phyloP scores from a whole-genome alignment of 192 early-diverging fungal species.

The Powellomyces hirtus region DNA sequence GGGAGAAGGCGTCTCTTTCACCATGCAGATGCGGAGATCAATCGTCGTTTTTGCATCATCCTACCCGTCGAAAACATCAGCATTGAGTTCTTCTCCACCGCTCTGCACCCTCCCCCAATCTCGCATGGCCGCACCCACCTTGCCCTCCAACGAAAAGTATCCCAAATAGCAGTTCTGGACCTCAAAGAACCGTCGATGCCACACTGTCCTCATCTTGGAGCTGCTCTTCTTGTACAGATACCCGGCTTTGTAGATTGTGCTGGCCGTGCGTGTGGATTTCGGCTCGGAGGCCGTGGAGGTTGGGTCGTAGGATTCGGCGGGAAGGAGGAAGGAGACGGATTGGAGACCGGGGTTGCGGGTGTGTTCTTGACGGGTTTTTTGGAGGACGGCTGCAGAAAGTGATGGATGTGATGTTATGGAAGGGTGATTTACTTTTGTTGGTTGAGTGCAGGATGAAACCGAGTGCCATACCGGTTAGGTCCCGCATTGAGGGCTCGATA shows the following conservation, averaged over 20 bases:
- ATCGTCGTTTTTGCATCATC: conserved; percentile 33
- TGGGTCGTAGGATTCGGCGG: conserved; percentile 16
- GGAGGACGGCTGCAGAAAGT: conserved; percentile 10
- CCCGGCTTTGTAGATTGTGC: conserved; percentile 61
- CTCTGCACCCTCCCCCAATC: neutral
- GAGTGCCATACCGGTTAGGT: conserved; percentile 54
- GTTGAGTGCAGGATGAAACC: too few relatives aligned
- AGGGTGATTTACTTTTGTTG: too few relatives aligned
- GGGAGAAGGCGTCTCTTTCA: conserved; percentile 26
- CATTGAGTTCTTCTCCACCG: neutral
- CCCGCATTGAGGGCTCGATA: conserved; percentile 78
- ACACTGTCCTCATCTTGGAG: conserved; percentile 71
- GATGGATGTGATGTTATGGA: too few relatives aligned
- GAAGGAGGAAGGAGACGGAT: neutral
- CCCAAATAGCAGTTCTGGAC: neutral
- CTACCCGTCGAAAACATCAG: neutral
- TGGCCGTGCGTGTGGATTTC: conserved; percentile 13
- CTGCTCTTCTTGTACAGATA: conserved; percentile 78
- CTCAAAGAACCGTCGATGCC: conserved; percentile 77
- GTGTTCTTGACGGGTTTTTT: conserved; percentile 22
- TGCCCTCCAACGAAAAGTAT: conserved; percentile 26
- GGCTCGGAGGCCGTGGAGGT: neutral
- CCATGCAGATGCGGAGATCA: conserved; percentile 31
- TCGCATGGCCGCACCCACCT: neutral
- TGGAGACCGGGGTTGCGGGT: neutral